Evolutionary conservation across 2,329 filamentous ascomycete species (phyloP), one percentile per base, ranked within the genome.

Genomic region (Trichophaea hybrida): DNA sequence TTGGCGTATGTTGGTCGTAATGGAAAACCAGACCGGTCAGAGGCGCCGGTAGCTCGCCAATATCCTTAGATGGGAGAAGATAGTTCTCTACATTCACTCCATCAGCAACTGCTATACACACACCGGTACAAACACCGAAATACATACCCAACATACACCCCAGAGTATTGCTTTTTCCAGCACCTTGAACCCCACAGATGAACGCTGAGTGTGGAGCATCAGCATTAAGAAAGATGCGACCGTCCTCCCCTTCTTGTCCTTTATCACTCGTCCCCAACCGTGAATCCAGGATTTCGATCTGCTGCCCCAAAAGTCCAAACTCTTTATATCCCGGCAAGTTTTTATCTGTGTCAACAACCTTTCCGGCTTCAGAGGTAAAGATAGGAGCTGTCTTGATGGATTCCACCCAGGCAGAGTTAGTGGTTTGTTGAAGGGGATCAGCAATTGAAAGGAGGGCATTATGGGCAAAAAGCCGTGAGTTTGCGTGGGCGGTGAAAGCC

Each of bases 141-240:
- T 34, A 49, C 61, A 55, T 57, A 64, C 62, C 80, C 0, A 83
- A 71, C 52, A 84, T 71, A 65, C 77, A 80, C 0, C 78, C 77
- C 1, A 82, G 71, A 0, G 80, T 82, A 59, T 84, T 78, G 17
- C 76, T 79, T 66, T 84, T 84, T 0, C 81, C 81, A 46, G 76
- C 78, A 0, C 81, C 81, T 65, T 84, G 80, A 1, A 77, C 77
- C 1, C 81, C 81, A 61, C 81, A 84, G 17, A 84, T 78, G 67
- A 84, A 84, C 4, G 50, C 50, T n/a, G 50, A 53, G 4, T 10
- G n/a, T 8, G 50, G 50, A n/a, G 50, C 31, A 37, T 53, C 31
- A 4, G 31, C 33, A 24, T 53, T 53, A 4, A 53, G 13, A n/a
- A 53, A 53, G 1, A 53, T 4, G 4, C 50, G 31, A n/a, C 50